These are phyloP conservation scores for button mushroom (Agaricus bisporus) DNA, from an alignment of 768 basidiomycete genomes.

Conservation along the genomic window DNA sequence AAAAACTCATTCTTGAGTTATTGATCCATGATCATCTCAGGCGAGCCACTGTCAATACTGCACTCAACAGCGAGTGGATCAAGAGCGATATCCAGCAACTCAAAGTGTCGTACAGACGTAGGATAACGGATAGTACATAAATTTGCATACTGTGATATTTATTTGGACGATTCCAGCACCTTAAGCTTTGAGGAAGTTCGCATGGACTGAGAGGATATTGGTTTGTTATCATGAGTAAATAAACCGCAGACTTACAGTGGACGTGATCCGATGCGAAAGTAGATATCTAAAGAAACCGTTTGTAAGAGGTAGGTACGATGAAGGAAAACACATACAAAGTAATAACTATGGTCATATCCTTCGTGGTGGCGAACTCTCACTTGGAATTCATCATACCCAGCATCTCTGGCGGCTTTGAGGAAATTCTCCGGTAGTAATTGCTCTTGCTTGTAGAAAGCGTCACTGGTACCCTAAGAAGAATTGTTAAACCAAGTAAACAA, in stretches of 20 bases:
- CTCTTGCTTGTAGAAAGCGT: slow-evolving; percentile 78
- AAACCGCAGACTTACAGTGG: slow-evolving; percentile 52
- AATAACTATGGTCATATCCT: slow-evolving; percentile 88
- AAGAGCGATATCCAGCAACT: slow-evolving; percentile 53
- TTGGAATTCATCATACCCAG: slow-evolving; percentile 67
- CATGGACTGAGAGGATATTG: slow-evolving; percentile 58
- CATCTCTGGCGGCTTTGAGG: slow-evolving; percentile 65
- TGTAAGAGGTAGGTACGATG: not conserved
- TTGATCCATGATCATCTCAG: slow-evolving; percentile 49
- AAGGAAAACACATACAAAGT: slow-evolving; percentile 50
- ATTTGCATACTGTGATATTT: not conserved
- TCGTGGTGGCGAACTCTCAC: slow-evolving; percentile 76
- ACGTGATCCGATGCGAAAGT: slow-evolving; percentile 89
- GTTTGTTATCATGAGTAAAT: slow-evolving; percentile 9
- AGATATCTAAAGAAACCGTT: slow-evolving; percentile 53
- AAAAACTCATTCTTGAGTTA: slow-evolving; percentile 50
- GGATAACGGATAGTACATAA: slow-evolving; percentile 28
- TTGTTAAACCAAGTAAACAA: not conserved
- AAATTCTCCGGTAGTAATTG: slow-evolving; percentile 93
- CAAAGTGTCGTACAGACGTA: slow-evolving; percentile 51
- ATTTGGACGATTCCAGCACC: not conserved
- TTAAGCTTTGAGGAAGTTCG: slow-evolving; percentile 77
- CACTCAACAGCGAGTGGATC: slow-evolving; percentile 67
- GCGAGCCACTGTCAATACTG: slow-evolving; percentile 59
- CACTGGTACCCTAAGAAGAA: slow-evolving; percentile 59